Percentiles rank a stretch among this genome's conserved stretches.
phyloP scores from a whole-genome alignment of 805 yeast genomes.

The Cyberlindnera amylophila region DNA sequence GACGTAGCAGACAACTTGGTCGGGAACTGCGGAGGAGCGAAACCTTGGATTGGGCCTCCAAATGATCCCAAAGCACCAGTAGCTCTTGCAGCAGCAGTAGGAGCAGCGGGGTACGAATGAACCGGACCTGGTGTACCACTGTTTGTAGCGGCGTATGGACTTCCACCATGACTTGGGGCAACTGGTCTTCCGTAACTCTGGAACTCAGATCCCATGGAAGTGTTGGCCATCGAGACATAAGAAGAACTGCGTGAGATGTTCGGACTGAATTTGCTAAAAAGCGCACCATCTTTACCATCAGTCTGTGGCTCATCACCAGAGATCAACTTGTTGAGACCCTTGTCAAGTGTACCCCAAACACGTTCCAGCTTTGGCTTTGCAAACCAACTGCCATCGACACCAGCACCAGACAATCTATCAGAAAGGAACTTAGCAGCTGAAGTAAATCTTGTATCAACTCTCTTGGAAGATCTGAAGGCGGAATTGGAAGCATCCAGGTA shows the following conservation, averaged over 20 bases:
- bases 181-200: slow-evolving; percentile 7
- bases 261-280: slow-evolving; percentile 71
- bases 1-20: slow-evolving; percentile 1
- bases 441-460: slow-evolving; percentile 32
- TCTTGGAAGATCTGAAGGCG: slow-evolving; percentile 36
- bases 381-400: slow-evolving; percentile 64
- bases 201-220: slow-evolving; percentile 5
- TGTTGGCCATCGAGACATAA: slow-evolving; percentile 17
- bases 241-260: slow-evolving; percentile 53
- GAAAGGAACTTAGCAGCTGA: slow-evolving; percentile 36
- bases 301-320: slow-evolving; percentile 72
- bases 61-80: background rate
- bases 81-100: slow-evolving; percentile 1
- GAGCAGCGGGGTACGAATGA: slow-evolving; percentile 3
- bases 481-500: slow-evolving; percentile 52
- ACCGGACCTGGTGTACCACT: background rate
- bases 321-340: slow-evolving; percentile 71
- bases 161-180: slow-evolving; percentile 1
- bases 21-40: slow-evolving; percentile 8
- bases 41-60: slow-evolving; percentile 1
- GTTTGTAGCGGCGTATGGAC: slow-evolving; percentile 7
- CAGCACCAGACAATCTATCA: slow-evolving; percentile 45
- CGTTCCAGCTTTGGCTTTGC: slow-evolving; percentile 73
- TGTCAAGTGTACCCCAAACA: slow-evolving; percentile 86
- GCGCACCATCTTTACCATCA: slow-evolving; percentile 39